Percentiles rank a stretch among this genome's conserved stretches.
Conservation (phyloP, 1,284 basidiomycete genomes). For the Pseudozyma sp. region DNA sequence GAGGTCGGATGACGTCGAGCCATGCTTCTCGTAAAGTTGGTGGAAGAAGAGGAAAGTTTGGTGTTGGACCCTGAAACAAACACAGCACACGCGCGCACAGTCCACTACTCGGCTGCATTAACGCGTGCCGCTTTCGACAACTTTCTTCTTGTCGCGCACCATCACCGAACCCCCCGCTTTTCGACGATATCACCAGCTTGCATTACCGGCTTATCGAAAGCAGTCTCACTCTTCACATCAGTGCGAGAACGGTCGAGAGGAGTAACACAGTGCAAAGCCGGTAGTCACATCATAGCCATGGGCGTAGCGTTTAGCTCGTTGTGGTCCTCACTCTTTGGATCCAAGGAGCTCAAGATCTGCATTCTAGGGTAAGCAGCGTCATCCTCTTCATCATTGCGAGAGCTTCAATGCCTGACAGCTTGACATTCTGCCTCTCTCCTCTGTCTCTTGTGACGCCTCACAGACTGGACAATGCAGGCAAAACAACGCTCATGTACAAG, state of each 20-base stretch:
- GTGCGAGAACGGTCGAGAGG: no score
- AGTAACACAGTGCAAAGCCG: no score
- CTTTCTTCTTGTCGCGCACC: conserved; percentile 25
- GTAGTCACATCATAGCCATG: conserved; percentile 35
- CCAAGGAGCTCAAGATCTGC: conserved; percentile 71
- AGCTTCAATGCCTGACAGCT: not conserved
- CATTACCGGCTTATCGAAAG: not conserved
- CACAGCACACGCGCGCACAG: conserved; percentile 6
- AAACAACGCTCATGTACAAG: conserved; percentile 72
- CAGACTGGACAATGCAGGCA: conserved; percentile 71
- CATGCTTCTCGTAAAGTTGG: conserved; percentile 8
- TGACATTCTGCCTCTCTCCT: not conserved
- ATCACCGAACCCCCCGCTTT: not conserved
- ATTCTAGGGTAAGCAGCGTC: conserved; percentile 58
- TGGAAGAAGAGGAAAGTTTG: not conserved
- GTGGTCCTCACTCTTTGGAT: conserved; percentile 71
- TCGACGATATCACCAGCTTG: not conserved
- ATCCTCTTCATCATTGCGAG: no score
- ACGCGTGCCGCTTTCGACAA: not conserved
- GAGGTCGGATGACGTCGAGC: conserved; percentile 8
- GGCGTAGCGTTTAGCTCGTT: conserved; percentile 68
- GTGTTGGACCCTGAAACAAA: conserved; percentile 27
- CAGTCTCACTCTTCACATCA: no score
- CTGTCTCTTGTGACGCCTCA: no score
- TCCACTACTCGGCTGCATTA: conserved; percentile 10